phyloP scores from a whole-genome alignment of 306 rosid genomes.

The Urtica urens region DNA sequence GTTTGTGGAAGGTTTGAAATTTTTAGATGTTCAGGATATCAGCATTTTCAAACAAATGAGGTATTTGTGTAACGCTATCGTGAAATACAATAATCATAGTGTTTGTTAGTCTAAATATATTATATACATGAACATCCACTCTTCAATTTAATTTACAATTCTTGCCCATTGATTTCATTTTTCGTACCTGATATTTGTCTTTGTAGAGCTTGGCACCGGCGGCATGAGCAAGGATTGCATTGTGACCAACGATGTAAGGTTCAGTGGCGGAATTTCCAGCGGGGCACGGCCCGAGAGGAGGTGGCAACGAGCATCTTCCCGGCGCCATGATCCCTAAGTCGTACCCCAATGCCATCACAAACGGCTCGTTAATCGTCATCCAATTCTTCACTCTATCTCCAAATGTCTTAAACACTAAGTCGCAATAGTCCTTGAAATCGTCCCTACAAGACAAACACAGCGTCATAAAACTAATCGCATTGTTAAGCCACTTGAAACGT shows the following conservation, averaged over 20 bases:
- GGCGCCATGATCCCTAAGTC: slow-evolving; percentile 36
- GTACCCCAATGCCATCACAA: slow-evolving; percentile 14
- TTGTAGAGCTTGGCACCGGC: slow-evolving; percentile 16
- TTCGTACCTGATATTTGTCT: slow-evolving; percentile 21
- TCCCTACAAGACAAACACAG: slow-evolving; percentile 14
- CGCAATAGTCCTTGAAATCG: slow-evolving; percentile 24
- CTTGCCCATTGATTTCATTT: too few relatives aligned
- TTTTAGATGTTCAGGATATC: too few relatives aligned
- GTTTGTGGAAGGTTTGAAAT: too few relatives aligned
- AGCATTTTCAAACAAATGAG: too few relatives aligned
- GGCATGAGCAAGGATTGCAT: slow-evolving; percentile 31
- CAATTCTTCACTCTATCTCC: slow-evolving; percentile 49
- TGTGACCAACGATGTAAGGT: slow-evolving; percentile 25
- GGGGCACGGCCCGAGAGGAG: slow-evolving; percentile 2
- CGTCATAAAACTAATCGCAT: too few relatives aligned
- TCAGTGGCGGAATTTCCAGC: slow-evolving; percentile 19
- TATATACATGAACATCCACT: too few relatives aligned
- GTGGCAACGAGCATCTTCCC: slow-evolving; percentile 37
- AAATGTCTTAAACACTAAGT: slow-evolving; percentile 33
- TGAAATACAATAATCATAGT: too few relatives aligned
- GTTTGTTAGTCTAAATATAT: too few relatives aligned
- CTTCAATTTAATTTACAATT: too few relatives aligned
- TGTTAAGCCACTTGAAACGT: too few relatives aligned
- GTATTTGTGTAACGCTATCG: too few relatives aligned
- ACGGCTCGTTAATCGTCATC: slow-evolving; percentile 44